A percentile compares a stretch with the other conserved stretches of the same genome.
Conservation (phyloP, 2,329 filamentous ascomycete species). For the Leptographium lundbergii region DNA sequence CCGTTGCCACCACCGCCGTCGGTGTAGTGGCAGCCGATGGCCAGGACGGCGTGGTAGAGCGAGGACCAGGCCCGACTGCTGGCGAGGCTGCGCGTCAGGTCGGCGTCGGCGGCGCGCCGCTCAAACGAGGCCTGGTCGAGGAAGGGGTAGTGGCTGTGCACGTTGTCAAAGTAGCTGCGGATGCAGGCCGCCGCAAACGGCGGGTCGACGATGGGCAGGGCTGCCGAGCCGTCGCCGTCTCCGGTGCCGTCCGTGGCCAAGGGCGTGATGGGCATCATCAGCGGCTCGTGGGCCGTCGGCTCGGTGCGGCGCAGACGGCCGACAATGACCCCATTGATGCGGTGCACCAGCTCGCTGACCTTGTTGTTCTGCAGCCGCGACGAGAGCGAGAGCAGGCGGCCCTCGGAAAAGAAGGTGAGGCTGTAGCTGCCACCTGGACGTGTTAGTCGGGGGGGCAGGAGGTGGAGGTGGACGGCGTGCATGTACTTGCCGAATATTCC, state of each 20-base stretch:
- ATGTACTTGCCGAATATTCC: slow-evolving; percentile 15
- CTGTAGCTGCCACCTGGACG: slow-evolving; percentile 15
- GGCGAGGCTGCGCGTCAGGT: slow-evolving; percentile 15
- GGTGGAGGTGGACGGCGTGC: not conserved
- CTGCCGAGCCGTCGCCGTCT: not conserved
- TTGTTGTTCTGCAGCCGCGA: slow-evolving; percentile 17
- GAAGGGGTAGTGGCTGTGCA: slow-evolving; percentile 27
- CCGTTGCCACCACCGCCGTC: slow-evolving; percentile 13
- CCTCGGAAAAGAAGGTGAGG: slow-evolving; percentile 19
- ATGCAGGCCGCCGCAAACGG: slow-evolving; percentile 6
- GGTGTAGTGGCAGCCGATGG: slow-evolving; percentile 23
- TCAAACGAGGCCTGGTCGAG: slow-evolving; percentile 25
- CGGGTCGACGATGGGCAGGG: not conserved
- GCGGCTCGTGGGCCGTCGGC: not conserved
- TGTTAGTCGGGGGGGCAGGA: not conserved
- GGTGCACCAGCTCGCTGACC: slow-evolving; percentile 17
- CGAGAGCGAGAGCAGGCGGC: slow-evolving; percentile 18
- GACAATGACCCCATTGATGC: slow-evolving; percentile 16
- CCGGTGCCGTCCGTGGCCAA: too few species aligned
- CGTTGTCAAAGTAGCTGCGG: slow-evolving; percentile 23
- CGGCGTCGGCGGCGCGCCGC: slow-evolving; percentile 15
- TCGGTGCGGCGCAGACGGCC: slow-evolving; percentile 9
- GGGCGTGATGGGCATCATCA: not conserved
- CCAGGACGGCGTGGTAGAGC: slow-evolving; percentile 25
- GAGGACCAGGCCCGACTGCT: slow-evolving; percentile 21